Evolutionary conservation across 129 eudicot species (phyloP).

Genomic region (Pittosporum tobira): DNA sequence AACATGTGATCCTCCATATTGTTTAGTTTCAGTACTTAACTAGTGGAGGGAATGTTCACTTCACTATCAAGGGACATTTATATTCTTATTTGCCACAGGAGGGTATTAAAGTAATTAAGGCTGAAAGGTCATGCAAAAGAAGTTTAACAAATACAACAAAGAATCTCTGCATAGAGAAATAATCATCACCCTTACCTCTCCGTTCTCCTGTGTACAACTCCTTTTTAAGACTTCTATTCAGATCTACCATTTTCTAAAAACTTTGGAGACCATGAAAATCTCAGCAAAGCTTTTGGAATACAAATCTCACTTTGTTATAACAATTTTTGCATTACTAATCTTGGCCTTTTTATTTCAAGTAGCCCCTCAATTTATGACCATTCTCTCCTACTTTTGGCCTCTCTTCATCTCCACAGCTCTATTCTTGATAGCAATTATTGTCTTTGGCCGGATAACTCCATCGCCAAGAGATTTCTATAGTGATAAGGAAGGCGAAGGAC

Average conservation of each 20-base stretch:
- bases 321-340: constrained; percentile 3
- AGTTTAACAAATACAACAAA: constrained; percentile 14
- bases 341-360: constrained; percentile 1
- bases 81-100: neutral
- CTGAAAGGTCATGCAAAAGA: constrained; percentile 1
- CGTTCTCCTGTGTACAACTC: neutral
- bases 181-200: constrained; percentile 2
- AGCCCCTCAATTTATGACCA: constrained; percentile 17
- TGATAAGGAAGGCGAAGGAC: constrained; percentile 22
- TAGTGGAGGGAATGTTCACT: neutral
- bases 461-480: constrained; percentile 11
- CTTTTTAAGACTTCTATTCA: neutral
- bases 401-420: constrained; percentile 44
- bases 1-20: no score
- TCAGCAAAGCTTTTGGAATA: constrained; percentile 21
- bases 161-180: constrained; percentile 18
- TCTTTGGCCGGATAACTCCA: constrained; percentile 23
- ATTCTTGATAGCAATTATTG: constrained; percentile 19
- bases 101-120: neutral
- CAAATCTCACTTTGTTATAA: constrained; percentile 16
- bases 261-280: constrained; percentile 25
- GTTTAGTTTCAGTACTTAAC: no score
- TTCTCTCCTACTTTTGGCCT: constrained; percentile 42
- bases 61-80: neutral
- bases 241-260: constrained; percentile 1